A percentile compares a stretch with the other conserved stretches of the same genome.
These are phyloP conservation scores for Vaccinium corymbosum DNA, from an alignment of 148 eudicot species.

Conservation along the genomic window DNA sequence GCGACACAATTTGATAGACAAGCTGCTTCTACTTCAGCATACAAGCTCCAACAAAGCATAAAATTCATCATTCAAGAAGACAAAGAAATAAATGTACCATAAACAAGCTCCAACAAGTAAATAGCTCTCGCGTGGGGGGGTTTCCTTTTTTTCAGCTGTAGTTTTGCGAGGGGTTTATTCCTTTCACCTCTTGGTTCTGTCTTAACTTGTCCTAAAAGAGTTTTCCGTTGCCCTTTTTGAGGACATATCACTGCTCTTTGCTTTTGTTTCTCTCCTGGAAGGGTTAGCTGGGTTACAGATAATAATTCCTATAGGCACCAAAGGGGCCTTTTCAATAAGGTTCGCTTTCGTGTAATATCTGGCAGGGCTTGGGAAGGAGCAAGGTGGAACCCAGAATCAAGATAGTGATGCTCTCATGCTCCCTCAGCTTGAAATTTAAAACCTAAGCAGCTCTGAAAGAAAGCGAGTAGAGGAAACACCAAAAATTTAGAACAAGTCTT, in stretches of 20 bases:
- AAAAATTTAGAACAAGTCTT: background rate
- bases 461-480: background rate
- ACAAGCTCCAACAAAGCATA: constrained; percentile 6
- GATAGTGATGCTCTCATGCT: background rate
- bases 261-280: background rate
- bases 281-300: background rate
- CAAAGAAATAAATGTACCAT: background rate
- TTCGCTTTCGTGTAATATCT: background rate
- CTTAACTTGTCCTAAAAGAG: background rate
- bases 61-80: background rate
- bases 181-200: background rate
- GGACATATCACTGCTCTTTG: background rate
- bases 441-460: background rate
- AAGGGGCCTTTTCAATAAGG: background rate
- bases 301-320: background rate
- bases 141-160: background rate
- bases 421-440: background rate
- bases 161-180: background rate
- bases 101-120: background rate
- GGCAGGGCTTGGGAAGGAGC: background rate
- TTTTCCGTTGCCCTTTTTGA: background rate
- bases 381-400: background rate
- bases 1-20: background rate
- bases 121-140: background rate
- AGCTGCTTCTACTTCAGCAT: background rate